phyloP scores from a whole-genome alignment of 768 basidiomycete species.

The Tulasnella sp. region DNA sequence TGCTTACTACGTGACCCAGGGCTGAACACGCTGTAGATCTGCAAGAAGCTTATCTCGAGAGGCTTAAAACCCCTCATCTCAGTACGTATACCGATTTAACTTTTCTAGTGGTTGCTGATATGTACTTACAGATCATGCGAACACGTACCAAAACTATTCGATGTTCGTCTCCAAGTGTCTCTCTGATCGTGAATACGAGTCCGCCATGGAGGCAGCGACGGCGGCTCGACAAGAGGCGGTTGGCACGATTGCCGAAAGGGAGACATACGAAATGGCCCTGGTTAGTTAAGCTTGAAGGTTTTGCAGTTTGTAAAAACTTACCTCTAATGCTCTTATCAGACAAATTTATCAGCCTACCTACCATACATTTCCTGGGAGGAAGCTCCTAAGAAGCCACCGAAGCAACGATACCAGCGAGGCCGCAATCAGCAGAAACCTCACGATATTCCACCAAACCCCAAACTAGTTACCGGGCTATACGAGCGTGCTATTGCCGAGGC shows the following conservation, averaged over 20 bases:
- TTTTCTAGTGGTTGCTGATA: background rate
- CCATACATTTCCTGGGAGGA: constrained; percentile 32
- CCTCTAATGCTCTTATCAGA: constrained; percentile 8
- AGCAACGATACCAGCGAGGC: constrained; percentile 9
- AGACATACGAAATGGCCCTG: constrained; percentile 57
- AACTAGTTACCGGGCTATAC: constrained; percentile 50
- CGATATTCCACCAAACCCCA: constrained; percentile 42
- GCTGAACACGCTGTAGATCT: constrained; percentile 48
- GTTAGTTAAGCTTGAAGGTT: constrained; percentile 43
- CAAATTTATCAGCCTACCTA: constrained; percentile 14
- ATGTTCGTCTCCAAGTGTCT: constrained; percentile 79
- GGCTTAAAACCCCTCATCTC: constrained; percentile 72
- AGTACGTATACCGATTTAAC: constrained; percentile 44
- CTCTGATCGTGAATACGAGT: constrained; percentile 72
- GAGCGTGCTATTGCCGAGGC: constrained; percentile 76
- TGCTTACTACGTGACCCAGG: constrained; percentile 37
- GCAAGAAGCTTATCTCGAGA: constrained; percentile 57
- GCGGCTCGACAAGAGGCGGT: constrained; percentile 60
- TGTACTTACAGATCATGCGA: constrained; percentile 60
- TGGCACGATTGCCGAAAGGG: constrained; percentile 61
- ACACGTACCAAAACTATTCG: constrained; percentile 82
- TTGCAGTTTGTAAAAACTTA: background rate
- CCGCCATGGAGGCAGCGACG: constrained; percentile 69
- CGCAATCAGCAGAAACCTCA: constrained; percentile 27
- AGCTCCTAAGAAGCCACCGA: constrained; percentile 53